Base-by-base conservation (phyloP, 257 asterid species). In the Anisodus tanguticus region DNA sequence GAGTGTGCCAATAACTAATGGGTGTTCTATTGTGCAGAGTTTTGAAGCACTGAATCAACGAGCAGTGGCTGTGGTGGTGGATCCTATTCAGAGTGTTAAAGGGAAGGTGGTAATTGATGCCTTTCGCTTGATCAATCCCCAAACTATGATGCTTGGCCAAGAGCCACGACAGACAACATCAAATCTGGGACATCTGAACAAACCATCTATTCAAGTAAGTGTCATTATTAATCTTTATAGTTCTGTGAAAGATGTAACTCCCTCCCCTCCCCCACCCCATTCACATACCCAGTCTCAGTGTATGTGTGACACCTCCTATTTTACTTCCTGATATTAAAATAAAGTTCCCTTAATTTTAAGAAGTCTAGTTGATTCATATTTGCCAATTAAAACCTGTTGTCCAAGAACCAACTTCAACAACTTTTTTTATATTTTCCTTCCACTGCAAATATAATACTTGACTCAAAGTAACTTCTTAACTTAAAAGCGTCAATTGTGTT, bases 101-200 rank as follows among this genome's bases (percentile, higher is more conserved):
- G 98, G 99, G 22, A 95, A 97, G 89, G 98, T 97, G 85, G 99
- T 97, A n/a, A 97, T 97, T n/a, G 99, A 95, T 85, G 99, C 99
- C 72, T 95, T 97, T 57, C 97, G 98, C 51, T 89, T 97, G 84
- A 97, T 97, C 85, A 93, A 95, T 86, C 99, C 99, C 79, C 99
- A 97, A 82, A 95, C 98, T 62, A 97, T 97, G 99, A 97, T 97
- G 98, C 98, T 97, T 69, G 98, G 99, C 77, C 99, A 97, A 86
- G 99, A 97, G 90, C 99, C 99, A 59, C 92, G 99, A 1, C 99
- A 97, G 81, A 95, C 99, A 53, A 97, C 98, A 76, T 97, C 99
- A 86, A 97, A 97, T 85, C 93, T 97, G 19, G 99, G 99, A 9
- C 97, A 97, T 89, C 96, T 97, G 43, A 97, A 95, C 76, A 97